A percentile compares a stretch with the other conserved stretches of the same genome.
Conservation (phyloP, 805 yeast genomes). For the Yarrowia sp. region DNA sequence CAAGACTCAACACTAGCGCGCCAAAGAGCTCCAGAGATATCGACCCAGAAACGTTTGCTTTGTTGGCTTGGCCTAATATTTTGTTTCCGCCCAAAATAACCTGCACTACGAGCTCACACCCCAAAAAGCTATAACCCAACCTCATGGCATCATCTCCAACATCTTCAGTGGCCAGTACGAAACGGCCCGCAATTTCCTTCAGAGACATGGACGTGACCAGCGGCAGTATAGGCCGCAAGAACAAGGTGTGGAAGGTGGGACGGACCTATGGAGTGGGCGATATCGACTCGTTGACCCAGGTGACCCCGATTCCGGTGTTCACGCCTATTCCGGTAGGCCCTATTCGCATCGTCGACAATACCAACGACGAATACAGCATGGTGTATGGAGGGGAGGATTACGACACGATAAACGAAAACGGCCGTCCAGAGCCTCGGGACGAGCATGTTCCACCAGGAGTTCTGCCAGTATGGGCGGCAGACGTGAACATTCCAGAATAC, state of each 20-base stretch:
- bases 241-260: constrained; percentile 33
- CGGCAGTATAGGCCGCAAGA: constrained; percentile 28
- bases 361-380: constrained; percentile 37
- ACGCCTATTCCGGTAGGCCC: constrained; percentile 42
- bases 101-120: too few species aligned
- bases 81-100: not conserved
- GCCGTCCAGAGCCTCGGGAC: constrained; percentile 34
- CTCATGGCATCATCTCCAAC: constrained; percentile 20
- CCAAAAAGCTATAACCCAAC: not conserved
- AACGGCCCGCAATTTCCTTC: constrained; percentile 23
- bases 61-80: not conserved
- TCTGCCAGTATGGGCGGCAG: constrained; percentile 51
- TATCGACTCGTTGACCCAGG: constrained; percentile 34
- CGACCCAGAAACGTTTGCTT: not conserved
- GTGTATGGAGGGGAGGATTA: constrained; percentile 37
- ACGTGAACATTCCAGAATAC: constrained; percentile 53
- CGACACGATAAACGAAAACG: constrained; percentile 29
- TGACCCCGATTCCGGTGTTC: constrained; percentile 29
- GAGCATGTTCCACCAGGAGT: constrained; percentile 43
- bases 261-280: constrained; percentile 32
- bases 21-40: not conserved
- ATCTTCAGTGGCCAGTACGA: constrained; percentile 14
- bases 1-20: constrained; percentile 20
- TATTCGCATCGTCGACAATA: constrained; percentile 42
- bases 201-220: constrained; percentile 15